Base-by-base conservation (phyloP, 2,329 filamentous ascomycete genomes). In the Aspergillus sclerotialis region DNA sequence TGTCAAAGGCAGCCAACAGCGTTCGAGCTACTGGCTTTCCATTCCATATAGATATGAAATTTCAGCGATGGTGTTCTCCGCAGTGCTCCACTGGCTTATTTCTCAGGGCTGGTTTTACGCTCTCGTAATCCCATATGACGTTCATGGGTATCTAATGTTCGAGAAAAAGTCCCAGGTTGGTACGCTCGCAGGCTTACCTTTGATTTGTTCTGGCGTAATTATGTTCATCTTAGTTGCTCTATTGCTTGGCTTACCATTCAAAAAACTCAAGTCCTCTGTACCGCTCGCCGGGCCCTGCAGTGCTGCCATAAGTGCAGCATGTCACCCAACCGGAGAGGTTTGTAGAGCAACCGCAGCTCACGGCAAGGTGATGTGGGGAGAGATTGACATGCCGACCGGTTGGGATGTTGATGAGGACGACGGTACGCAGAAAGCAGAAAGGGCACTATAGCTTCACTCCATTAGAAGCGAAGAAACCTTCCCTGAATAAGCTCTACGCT, bases 1-100 rank as follows among this genome's bases (percentile, higher is more conserved):
- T n/a, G n/a, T n/a, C 2, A 27, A 19, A 7, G 64, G 61, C 5
- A 44, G 52, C 4, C 68, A 73, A 40, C 52, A 24, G 23, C 23
- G 23, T n/a, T 24, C 23, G 4, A 24, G 8, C n/a, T 24, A 24
- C 23, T 24, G 8, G 8, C 23, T 24, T n/a, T 9, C 23, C 23
- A 8, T 24, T n/a, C 23, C 23, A 24, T 24, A 24, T n/a, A 8
- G 23, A n/a, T 24, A 24, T 24, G n/a, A n/a, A 8, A 24, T 24
- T 9, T n/a, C 23, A n/a, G 8, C n/a, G 4, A 24, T 24, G 23
- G n/a, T 24, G 8, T 3, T 24, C 23, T 24, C 23, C 23, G 23
- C 23, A n/a, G n/a, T 24, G 8, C 23, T 24, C 8, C 23, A 24
- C 23, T 24, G 23, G 23, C 23, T 24, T n/a, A n/a, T 24, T n/a